Percentiles rank a stretch among this genome's conserved stretches.
These are phyloP conservation scores for Podila horticola DNA, from an alignment of 192 early-diverging fungal species.

Conservation along the genomic window DNA sequence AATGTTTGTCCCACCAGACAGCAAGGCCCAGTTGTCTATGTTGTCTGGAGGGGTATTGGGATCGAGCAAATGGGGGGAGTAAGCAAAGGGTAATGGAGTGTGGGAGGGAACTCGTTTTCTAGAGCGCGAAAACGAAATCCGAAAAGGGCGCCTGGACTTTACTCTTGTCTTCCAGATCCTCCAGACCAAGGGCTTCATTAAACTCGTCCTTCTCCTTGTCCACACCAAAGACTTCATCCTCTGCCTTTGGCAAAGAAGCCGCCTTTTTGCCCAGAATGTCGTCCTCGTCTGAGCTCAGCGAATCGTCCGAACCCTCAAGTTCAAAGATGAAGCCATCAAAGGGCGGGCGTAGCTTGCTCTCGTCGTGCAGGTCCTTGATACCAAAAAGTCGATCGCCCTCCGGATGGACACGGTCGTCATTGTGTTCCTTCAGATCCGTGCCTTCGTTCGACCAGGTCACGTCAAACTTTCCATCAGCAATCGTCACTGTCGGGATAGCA, in stretches of 20 bases:
- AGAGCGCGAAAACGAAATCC: slow-evolving; percentile 40
- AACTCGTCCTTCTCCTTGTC: slow-evolving; percentile 12
- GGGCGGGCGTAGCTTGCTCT: slow-evolving; percentile 25
- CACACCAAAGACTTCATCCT: not conserved
- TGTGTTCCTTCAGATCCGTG: not conserved
- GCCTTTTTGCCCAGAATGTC: slow-evolving; percentile 18
- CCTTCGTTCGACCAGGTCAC: slow-evolving; percentile 26
- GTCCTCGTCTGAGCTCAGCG: slow-evolving; percentile 41
- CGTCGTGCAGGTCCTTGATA: slow-evolving; percentile 35
- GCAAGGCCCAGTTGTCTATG: no score
- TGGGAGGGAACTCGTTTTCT: not conserved
- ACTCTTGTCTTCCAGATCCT: slow-evolving; percentile 29
- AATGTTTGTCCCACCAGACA: not conserved
- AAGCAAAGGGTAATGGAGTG: no score
- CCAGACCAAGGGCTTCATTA: slow-evolving; percentile 11
- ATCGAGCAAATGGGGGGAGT: not conserved
- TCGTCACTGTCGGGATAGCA: no score
- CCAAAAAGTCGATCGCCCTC: slow-evolving; percentile 23
- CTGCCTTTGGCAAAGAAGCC: not conserved
- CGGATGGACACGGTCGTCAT: not conserved
- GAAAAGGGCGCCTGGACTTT: slow-evolving; percentile 37
- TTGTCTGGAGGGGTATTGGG: not conserved
- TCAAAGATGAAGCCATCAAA: slow-evolving; percentile 49
- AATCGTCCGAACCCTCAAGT: slow-evolving; percentile 28
- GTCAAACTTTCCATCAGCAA: slow-evolving; percentile 14